Conservation (phyloP, 441 rosid species). For the Capsella rubella region DNA sequence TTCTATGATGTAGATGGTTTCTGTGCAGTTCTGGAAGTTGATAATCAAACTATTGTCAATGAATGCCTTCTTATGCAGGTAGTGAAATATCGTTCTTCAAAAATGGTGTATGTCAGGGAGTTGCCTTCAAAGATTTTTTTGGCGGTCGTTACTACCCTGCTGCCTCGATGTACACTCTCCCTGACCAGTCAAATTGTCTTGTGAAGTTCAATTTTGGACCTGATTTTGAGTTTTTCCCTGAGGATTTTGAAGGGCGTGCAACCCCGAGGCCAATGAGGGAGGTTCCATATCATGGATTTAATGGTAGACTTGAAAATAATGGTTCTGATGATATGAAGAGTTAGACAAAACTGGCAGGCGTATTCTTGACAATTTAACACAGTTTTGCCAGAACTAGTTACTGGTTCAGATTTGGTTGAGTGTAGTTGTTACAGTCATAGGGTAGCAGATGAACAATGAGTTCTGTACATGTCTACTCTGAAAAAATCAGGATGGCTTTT, state of each 20-base stretch:
- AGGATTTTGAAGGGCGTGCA: slow-evolving; percentile 76
- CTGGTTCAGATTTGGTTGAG: slow-evolving; percentile 44
- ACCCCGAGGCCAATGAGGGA: slow-evolving; percentile 79
- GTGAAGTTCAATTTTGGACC: slow-evolving; percentile 98
- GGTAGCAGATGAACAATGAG: slow-evolving; percentile 45
- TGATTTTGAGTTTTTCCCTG: slow-evolving; percentile 72
- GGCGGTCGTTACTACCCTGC: slow-evolving; percentile 97
- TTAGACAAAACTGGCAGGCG: slow-evolving; percentile 47
- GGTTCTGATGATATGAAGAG: slow-evolving; percentile 63
- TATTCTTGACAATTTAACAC: slow-evolving; percentile 34
- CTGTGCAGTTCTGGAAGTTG: background rate
- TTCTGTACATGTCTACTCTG: slow-evolving; percentile 44
- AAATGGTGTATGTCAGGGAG: slow-evolving; percentile 90
- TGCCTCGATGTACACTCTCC: slow-evolving; percentile 99
- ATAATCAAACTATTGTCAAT: background rate
- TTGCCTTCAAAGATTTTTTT: slow-evolving; percentile 81
- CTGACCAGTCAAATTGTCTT: slow-evolving; percentile 82
- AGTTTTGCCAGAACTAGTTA: slow-evolving; percentile 38
- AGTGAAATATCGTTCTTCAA: slow-evolving; percentile 95
- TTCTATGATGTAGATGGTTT: background rate
- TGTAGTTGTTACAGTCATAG: slow-evolving; percentile 39
- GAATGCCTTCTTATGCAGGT: slow-evolving; percentile 56
- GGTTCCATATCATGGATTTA: slow-evolving; percentile 82
- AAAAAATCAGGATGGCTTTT: slow-evolving; percentile 35
- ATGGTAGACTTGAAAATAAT: slow-evolving; percentile 67